A percentile compares a stretch with the other conserved stretches of the same genome.
Conservation (phyloP, 306 rosid genomes). For the Ormosia emarginata region DNA sequence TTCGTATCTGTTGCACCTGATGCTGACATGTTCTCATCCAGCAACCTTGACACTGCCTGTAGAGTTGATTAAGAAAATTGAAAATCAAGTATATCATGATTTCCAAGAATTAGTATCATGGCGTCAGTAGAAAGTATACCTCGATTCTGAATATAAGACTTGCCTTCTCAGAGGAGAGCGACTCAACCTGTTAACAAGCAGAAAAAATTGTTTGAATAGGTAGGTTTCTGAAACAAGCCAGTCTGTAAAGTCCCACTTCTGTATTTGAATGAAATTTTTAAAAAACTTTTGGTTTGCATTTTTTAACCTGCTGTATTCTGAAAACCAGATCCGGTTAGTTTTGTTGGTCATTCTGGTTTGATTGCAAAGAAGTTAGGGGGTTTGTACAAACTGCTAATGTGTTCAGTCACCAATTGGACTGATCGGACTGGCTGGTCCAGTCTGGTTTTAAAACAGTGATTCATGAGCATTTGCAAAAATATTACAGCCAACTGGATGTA, state of each 20-base stretch:
- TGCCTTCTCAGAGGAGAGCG: constrained; percentile 94
- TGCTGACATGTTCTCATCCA: constrained; percentile 65
- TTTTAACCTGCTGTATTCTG: background rate
- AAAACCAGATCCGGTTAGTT: background rate
- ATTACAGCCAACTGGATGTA: constrained; percentile 2
- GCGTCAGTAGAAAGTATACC: constrained; percentile 41
- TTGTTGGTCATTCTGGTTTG: background rate
- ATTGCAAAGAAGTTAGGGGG: background rate
- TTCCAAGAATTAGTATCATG: constrained; percentile 11
- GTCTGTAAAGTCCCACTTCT: background rate
- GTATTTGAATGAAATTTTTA: background rate
- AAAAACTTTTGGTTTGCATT: background rate
- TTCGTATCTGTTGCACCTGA: constrained; percentile 32
- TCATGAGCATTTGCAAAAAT: background rate
- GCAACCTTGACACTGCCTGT: constrained; percentile 72
- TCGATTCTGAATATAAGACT: constrained; percentile 79
- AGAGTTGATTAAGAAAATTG: constrained; percentile 8
- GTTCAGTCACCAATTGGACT: background rate
- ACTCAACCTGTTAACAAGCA: constrained; percentile 71
- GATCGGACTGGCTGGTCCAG: constrained; percentile 7
- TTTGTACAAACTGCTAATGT: constrained; percentile 1
- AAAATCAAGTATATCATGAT: background rate
- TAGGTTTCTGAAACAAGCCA: constrained; percentile 9
- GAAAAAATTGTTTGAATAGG: constrained; percentile 8
- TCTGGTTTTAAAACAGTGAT: background rate